Conservation (phyloP, 1,284 basidiomycete genomes). For the Tetrapyrgos nigripes region DNA sequence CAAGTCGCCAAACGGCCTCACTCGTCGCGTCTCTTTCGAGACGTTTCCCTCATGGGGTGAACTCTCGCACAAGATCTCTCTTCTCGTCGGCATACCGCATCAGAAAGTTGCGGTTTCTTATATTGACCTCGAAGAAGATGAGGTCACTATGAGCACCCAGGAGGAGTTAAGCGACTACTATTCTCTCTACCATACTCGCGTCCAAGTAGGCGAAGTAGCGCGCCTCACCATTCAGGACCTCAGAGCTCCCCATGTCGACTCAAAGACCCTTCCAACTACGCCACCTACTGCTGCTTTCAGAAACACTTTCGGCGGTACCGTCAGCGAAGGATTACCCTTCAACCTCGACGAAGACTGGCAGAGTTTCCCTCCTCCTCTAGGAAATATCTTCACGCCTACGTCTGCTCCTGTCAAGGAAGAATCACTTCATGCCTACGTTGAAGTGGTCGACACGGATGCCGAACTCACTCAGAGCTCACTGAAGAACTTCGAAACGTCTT, state of each 20-base stretch:
- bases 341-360: conserved; percentile 76
- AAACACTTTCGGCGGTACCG: conserved; percentile 57
- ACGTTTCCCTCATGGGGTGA: conserved; percentile 57
- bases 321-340: conserved; percentile 47
- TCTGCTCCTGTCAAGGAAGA: conserved; percentile 28
- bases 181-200: conserved; percentile 29
- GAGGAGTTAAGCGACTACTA: conserved; percentile 73
- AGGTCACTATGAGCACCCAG: conserved; percentile 74
- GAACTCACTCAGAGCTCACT: conserved; percentile 17
- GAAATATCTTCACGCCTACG: conserved; percentile 38
- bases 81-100: conserved; percentile 60
- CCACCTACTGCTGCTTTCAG: conserved; percentile 43
- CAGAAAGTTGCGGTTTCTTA: conserved; percentile 71
- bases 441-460: conserved; percentile 58
- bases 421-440: conserved; percentile 66
- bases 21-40: conserved; percentile 63
- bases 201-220: conserved; percentile 40
- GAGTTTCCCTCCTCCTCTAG: conserved; percentile 40
- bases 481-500: conserved; percentile 13
- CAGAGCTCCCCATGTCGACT: conserved; percentile 42
- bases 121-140: conserved; percentile 70
- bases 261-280: conserved; percentile 44
- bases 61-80: conserved; percentile 60
- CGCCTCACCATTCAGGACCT: conserved; percentile 73
- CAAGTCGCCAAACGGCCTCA: conserved; percentile 52